Percentiles rank a stretch among this genome's conserved stretches.
Conservation (phyloP, 305 asterid genomes). For the Andrographis paniculata region DNA sequence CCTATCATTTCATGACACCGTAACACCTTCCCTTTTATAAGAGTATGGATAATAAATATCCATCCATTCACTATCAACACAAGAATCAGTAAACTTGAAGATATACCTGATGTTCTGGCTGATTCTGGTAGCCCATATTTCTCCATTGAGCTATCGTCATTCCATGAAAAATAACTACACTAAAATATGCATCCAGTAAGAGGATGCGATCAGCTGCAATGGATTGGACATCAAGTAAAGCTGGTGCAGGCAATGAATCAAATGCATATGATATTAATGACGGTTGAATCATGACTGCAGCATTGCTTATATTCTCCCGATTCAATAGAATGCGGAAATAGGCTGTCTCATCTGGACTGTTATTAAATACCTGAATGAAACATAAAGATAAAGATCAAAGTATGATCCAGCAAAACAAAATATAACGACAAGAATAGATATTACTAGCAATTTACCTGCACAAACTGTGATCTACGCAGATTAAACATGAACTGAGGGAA, state of each 20-base stretch:
- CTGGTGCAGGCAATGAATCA: constrained; percentile 83
- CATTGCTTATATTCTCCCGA: constrained; percentile 85
- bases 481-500: constrained; percentile 98
- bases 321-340: constrained; percentile 91
- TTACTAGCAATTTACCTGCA: constrained; percentile 46
- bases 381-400: constrained; percentile 4
- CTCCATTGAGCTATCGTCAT: constrained; percentile 99
- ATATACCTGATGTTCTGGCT: constrained; percentile 77
- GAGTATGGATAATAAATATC: background rate
- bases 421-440: constrained; percentile 1
- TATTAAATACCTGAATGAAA: constrained; percentile 70
- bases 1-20: background rate
- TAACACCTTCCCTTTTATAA: background rate
- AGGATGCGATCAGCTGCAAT: constrained; percentile 93
- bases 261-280: constrained; percentile 81
- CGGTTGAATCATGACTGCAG: constrained; percentile 98
- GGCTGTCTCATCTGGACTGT: constrained; percentile 99
- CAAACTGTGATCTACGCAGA: constrained; percentile 90
- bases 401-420: constrained; percentile 13
- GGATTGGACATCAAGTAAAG: constrained; percentile 85
- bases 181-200: constrained; percentile 85
- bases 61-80: background rate
- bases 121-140: constrained; percentile 92
- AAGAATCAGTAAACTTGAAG: constrained; percentile 10
- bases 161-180: constrained; percentile 96